Evolutionary conservation across 1,139 yeast species (phyloP).

Genomic region (Nakaseomyces uthaithaninus): DNA sequence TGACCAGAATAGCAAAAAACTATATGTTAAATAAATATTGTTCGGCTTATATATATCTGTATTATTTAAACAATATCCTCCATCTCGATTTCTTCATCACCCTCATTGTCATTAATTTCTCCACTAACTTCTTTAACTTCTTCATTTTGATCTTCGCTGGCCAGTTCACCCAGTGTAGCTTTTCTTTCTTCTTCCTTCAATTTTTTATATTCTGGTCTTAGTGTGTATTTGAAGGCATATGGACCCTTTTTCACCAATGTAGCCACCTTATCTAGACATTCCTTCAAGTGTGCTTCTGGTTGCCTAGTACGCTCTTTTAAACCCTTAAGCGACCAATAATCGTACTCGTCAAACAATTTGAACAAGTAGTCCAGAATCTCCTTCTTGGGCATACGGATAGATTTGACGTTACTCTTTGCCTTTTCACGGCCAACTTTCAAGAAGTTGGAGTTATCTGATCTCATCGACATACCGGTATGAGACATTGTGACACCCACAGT

Average conservation of each 20-base stretch:
- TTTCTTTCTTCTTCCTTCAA: conserved; percentile 71
- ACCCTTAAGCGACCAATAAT: conserved; percentile 94
- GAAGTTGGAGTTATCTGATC: conserved; percentile 57
- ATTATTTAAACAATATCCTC: conserved; percentile 35
- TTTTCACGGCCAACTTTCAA: conserved; percentile 42
- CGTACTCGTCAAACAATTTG: conserved; percentile 86
- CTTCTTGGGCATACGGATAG: conserved; percentile 89
- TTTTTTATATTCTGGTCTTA: conserved; percentile 84
- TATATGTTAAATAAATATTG: too few relatives aligned
- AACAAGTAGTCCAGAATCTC: conserved; percentile 83
- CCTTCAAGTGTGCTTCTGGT: conserved; percentile 90
- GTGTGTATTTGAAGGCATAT: conserved; percentile 81
- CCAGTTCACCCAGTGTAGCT: conserved; percentile 51
- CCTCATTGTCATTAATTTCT: conserved; percentile 29
- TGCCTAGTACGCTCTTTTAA: conserved; percentile 89
- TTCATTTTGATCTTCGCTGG: conserved; percentile 31
- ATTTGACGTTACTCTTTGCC: conserved; percentile 50
- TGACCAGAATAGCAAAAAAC: neutral
- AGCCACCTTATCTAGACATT: conserved; percentile 85
- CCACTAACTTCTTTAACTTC: conserved; percentile 14
- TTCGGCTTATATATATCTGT: too few relatives aligned
- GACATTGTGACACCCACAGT: conserved; percentile 83
- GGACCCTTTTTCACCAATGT: conserved; percentile 90
- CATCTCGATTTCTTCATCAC: conserved; percentile 38
- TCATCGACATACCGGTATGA: conserved; percentile 75